A percentile compares a stretch with the other conserved stretches of the same genome.
Evolutionary conservation across 2,329 filamentous ascomycete genomes (phyloP).

Genomic region (Plenodomus lindquistii): DNA sequence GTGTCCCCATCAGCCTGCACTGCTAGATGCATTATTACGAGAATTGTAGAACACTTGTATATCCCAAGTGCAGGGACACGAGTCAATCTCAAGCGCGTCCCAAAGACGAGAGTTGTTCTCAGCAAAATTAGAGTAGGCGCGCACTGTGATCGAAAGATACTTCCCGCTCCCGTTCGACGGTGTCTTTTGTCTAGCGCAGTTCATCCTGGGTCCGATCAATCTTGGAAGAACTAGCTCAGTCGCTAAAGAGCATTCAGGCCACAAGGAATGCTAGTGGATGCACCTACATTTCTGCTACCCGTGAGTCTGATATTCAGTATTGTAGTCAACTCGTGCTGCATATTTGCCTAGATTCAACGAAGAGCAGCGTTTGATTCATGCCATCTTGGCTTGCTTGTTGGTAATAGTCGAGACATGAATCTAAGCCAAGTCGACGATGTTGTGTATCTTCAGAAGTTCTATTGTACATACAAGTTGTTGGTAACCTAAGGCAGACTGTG

Average conservation of each 20-base stretch:
- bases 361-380: too few species aligned
- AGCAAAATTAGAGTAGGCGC: constrained; percentile 15
- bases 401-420: too few species aligned
- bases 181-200: constrained; percentile 31
- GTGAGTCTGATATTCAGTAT: not conserved
- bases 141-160: constrained; percentile 26
- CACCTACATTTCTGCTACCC: not conserved
- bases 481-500: too few species aligned
- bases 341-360: not conserved
- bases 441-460: too few species aligned
- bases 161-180: constrained; percentile 39
- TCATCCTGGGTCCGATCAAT: constrained; percentile 37
- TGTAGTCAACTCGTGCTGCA: not conserved
- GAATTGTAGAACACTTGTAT: too few species aligned
- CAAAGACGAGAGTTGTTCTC: not conserved
- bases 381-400: too few species aligned
- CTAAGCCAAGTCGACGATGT: too few species aligned
- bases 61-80: not conserved
- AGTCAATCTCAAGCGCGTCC: not conserved
- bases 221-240: constrained; percentile 2
- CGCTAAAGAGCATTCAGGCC: constrained; percentile 1
- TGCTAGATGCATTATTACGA: too few species aligned
- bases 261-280: constrained; percentile 1
- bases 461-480: too few species aligned
- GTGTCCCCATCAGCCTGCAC: too few species aligned